These are phyloP conservation scores for Alternaria infectoria DNA, from an alignment of 2,329 filamentous ascomycete genomes.

Conservation along the genomic window DNA sequence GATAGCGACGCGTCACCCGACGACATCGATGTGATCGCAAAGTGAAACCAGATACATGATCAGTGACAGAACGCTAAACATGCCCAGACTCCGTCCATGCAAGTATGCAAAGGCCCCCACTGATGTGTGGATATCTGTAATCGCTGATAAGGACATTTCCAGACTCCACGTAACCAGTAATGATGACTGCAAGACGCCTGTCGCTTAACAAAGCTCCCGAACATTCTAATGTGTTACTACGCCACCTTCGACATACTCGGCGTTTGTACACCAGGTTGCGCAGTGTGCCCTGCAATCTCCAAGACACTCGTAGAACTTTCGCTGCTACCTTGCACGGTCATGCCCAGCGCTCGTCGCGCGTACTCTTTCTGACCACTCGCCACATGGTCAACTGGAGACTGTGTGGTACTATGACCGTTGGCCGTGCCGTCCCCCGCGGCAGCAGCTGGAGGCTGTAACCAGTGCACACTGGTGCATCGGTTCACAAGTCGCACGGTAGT, in stretches of 20 bases:
- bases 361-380: constrained; percentile 46
- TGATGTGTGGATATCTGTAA: constrained; percentile 5
- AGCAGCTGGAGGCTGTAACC: constrained; percentile 57
- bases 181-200: not conserved
- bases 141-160: constrained; percentile 4
- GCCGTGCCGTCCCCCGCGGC: constrained; percentile 19
- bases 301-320: constrained; percentile 49
- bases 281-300: constrained; percentile 49
- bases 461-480: constrained; percentile 74
- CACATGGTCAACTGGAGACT: constrained; percentile 31
- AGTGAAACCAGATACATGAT: not conserved
- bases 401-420: constrained; percentile 25
- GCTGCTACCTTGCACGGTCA: constrained; percentile 44
- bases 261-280: constrained; percentile 50
- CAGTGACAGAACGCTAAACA: constrained; percentile 6
- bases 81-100: constrained; percentile 16
- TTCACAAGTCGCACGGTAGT: constrained; percentile 79
- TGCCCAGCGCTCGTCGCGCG: constrained; percentile 47
- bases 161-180: constrained; percentile 1
- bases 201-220: not conserved
- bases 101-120: constrained; percentile 4
- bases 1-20: not conserved
- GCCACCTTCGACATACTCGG: constrained; percentile 41
- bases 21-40: not conserved
- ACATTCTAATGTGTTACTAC: constrained; percentile 11